A percentile compares a stretch with the other conserved stretches of the same genome.
Conservation (phyloP, 257 asterid species). For the Hygrophila difformis region DNA sequence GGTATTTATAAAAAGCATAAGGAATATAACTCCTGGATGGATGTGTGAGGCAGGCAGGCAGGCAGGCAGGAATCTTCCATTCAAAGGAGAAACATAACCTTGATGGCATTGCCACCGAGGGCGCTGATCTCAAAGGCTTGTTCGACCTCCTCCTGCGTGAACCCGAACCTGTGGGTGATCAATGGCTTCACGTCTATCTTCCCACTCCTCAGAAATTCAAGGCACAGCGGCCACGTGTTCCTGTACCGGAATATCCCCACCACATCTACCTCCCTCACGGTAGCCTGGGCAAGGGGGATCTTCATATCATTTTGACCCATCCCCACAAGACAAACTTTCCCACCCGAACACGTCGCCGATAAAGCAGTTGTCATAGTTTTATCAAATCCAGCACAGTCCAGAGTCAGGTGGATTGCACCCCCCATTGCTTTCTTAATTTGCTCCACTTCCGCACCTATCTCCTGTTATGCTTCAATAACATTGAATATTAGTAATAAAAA, state of each 20-base stretch:
- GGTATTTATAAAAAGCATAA: too few relatives aligned
- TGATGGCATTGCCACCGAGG: slow-evolving; percentile 80
- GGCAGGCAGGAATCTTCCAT: too few relatives aligned
- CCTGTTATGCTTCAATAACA: too few relatives aligned
- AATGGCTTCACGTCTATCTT: slow-evolving; percentile 87
- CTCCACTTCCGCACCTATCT: slow-evolving; percentile 49
- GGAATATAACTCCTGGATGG: too few relatives aligned
- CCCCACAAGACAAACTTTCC: slow-evolving; percentile 95
- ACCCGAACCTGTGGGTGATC: slow-evolving; percentile 82
- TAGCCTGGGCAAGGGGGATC: slow-evolving; percentile 81
- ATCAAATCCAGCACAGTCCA: slow-evolving; percentile 82
- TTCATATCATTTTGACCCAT: slow-evolving; percentile 72
- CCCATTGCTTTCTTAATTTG: slow-evolving; percentile 66
- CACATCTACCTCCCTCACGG: slow-evolving; percentile 91
- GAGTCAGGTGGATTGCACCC: slow-evolving; percentile 34
- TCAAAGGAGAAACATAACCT: slow-evolving; percentile 98
- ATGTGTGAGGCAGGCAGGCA: too few relatives aligned
- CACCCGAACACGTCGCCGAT: slow-evolving; percentile 72
- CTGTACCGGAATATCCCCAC: slow-evolving; percentile 86
- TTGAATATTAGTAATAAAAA: background rate
- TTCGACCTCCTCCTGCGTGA: slow-evolving; percentile 76
- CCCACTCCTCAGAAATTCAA: slow-evolving; percentile 69
- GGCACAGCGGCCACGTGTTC: slow-evolving; percentile 92
- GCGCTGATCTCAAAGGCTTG: slow-evolving; percentile 85
- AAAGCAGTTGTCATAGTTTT: slow-evolving; percentile 90